Base-by-base conservation (phyloP, 176 grass and related monocot species). In the Stipa capillata region DNA sequence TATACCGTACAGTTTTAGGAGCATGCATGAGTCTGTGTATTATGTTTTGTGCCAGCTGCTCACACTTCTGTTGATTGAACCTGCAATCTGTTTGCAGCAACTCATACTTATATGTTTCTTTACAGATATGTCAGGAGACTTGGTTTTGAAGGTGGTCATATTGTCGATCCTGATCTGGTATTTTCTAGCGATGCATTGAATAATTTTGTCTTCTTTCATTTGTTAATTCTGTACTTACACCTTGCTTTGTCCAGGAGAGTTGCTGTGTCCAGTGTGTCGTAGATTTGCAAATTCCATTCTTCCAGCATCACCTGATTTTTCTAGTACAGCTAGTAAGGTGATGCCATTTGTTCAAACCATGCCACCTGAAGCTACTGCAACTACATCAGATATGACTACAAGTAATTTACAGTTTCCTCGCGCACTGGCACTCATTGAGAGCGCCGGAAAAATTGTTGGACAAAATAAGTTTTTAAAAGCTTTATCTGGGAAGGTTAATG, bases 271-370 rank as follows among this genome's bases (percentile, higher is more conserved):
- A 64, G 88, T 99, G 61, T 99, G 97, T 69, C 92, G 97, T 20
- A 90, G 97, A 82, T 96, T 99, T 82, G 86, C 97, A 63, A 99
- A 99, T 79, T 93, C 97, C 78, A 99, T 96, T 72, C 88, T 99
- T 65, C 97, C 97, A 15, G 90, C 88, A 62, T 85, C 74, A 41
- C 67, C 69, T 16, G 53, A 85, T 73, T 77, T 80, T 65, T 90
- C 70, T 62, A 83, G 80, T 62, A 86, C 64, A 91, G 60, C 55
- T 53, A 90, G 35, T 59, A 84, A 59, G 61, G 44, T 31, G 34
- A 74, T 39, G 6, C 76, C 86, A 65, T 68, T 29, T 79, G 81
- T 76, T 61, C 63, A 76, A 78, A 79, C 47, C 54, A 66, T 53
- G 31, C 47, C 72, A 27, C 18, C 67, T 75, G 76, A 84, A 57